Base-by-base conservation (phyloP, 2,329 filamentous ascomycete species). In the Allantophomopsis lycopodina region DNA sequence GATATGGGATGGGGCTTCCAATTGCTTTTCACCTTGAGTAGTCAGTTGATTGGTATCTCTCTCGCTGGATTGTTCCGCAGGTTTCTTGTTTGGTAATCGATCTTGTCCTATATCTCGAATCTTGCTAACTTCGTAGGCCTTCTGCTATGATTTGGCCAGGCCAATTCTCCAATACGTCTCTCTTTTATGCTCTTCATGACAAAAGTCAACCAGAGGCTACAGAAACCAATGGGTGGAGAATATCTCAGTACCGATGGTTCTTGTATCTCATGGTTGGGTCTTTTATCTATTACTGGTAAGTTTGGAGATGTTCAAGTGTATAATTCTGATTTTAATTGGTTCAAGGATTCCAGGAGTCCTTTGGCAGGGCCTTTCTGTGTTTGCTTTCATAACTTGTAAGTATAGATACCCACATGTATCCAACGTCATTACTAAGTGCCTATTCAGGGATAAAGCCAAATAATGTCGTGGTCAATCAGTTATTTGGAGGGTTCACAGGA, bases 401-500 rank as follows among this genome's bases (percentile, higher is more conserved):
- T n/a, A 15, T 7, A 33, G 3, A 28, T 28, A 8, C 23, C 11
- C 23, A 10, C 23, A 8, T 28, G 18, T 28, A 6, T 34, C 32
- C 11, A 34, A 10, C 5, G 32, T n/a, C 20, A 18, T 21, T 12
- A 5, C 16, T 37, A 18, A 23, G 4, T 18, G 32, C 35, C 11
- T 18, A n/a, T 5, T 40, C 16, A 34, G 38, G 33, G 79, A 70
- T 84, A 41, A 73, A 71, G 2, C 82, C 82, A 0, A 64, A 83
- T 37, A 83, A 73, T 43, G 64, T 73, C 0, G 60, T 83, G 8
- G 58, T 86, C 32, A 87, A 86, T 47, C 80, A 86, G 53, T 52
- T 86, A 1, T 86, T 86, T 48, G 82, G 82, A 2, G 79, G 77
- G 1, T 38, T 42, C 21, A 79, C 75, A 0, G 81, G 82, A 0